These are phyloP conservation scores for Citrus mangshanensis DNA, from an alignment of 345 rosid genomes.

Conservation along the genomic window DNA sequence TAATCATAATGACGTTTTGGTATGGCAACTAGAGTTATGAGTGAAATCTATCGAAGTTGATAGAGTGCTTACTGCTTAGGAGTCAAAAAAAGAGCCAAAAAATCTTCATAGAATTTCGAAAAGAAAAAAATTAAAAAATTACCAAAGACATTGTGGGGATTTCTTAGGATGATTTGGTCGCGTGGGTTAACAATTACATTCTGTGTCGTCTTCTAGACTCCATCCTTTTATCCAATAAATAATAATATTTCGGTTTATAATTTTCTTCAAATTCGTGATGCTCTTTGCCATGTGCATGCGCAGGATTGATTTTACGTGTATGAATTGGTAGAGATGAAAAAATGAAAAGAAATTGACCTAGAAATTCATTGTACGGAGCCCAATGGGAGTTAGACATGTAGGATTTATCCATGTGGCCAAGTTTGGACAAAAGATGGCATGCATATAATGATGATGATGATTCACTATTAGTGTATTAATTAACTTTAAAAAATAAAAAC, in stretches of 20 bases:
- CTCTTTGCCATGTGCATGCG: conserved; percentile 8
- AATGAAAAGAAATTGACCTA: neutral
- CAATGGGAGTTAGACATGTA: conserved; percentile 1
- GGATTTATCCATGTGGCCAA: conserved; percentile 9
- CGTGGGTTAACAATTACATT: conserved; percentile 15
- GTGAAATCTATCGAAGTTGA: conserved; percentile 26
- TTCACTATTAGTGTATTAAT: neutral
- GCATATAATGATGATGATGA: conserved; percentile 9
- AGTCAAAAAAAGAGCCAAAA: neutral
- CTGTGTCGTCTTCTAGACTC: neutral
- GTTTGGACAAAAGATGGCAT: conserved; percentile 5
- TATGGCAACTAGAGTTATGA: conserved; percentile 8
- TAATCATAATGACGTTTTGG: conserved; percentile 24
- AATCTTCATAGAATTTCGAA: conserved; percentile 27
- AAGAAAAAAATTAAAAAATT: neutral
- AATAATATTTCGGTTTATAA: neutral
- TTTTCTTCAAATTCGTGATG: neutral
- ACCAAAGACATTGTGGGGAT: conserved; percentile 3
- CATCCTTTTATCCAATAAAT: neutral
- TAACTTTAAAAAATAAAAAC: neutral
- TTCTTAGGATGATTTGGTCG: conserved; percentile 23
- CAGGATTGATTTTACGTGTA: conserved; percentile 9
- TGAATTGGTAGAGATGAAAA: neutral
- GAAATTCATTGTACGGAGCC: neutral
- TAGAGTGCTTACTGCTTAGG: conserved; percentile 3